Evolutionary conservation across 768 basidiomycete species (phyloP).

Genomic region (Dentipellis sp.): DNA sequence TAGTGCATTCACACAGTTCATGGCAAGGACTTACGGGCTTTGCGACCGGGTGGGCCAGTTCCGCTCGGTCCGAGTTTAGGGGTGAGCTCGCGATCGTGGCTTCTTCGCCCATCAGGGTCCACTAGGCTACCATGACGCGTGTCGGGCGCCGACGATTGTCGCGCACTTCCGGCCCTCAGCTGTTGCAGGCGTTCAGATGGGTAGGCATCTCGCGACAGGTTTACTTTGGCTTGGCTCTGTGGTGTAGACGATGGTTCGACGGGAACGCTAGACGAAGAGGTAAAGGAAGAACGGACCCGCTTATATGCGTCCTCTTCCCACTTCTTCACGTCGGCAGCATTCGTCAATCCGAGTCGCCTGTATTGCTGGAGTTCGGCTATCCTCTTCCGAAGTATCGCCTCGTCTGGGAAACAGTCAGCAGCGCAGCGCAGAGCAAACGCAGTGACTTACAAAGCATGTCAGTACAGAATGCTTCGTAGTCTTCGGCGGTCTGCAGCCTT

Average conservation of each 20-base stretch:
- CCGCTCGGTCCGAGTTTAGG: constrained; percentile 31
- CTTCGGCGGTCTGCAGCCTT: constrained; percentile 80
- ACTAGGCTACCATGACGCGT: constrained; percentile 37
- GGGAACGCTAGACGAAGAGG: constrained; percentile 1
- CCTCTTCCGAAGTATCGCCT: constrained; percentile 75
- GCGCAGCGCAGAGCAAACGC: neutral
- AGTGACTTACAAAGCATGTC: constrained; percentile 75
- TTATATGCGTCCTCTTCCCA: constrained; percentile 71
- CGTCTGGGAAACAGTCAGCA: constrained; percentile 45
- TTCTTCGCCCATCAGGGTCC: constrained; percentile 44
- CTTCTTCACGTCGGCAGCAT: constrained; percentile 82
- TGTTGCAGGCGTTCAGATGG: constrained; percentile 42
- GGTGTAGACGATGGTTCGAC: constrained; percentile 1
- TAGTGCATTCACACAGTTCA: neutral
- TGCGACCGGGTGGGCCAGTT: constrained; percentile 31
- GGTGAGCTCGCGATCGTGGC: constrained; percentile 52
- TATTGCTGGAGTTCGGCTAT: constrained; percentile 91
- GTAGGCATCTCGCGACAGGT: constrained; percentile 45
- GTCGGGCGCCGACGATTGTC: constrained; percentile 49
- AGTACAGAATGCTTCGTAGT: constrained; percentile 81
- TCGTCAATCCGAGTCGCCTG: constrained; percentile 76
- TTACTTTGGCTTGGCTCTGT: constrained; percentile 59
- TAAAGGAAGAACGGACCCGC: constrained; percentile 41
- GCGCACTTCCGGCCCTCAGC: constrained; percentile 34
- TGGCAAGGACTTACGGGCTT: constrained; percentile 27